Conservation (phyloP, 768 basidiomycete genomes). For the Psilocybe sp. region DNA sequence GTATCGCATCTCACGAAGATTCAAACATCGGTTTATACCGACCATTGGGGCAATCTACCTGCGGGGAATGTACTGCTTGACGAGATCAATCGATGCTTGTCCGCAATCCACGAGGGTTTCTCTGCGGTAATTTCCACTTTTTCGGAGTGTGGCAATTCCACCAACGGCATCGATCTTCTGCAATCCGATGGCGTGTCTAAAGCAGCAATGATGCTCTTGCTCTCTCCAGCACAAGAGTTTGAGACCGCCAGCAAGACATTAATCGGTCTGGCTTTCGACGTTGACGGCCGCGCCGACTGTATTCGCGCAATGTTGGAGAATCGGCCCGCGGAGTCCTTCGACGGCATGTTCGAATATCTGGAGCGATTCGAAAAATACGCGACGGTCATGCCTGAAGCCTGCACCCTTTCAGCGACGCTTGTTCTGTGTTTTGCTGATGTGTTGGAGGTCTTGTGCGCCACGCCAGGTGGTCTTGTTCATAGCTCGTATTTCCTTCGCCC, state of each 20-base stretch:
- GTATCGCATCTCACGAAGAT: constrained; percentile 69
- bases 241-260: constrained; percentile 75
- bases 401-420: constrained; percentile 82
- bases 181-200: constrained; percentile 52
- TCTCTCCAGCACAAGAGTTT: constrained; percentile 79
- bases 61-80: constrained; percentile 36
- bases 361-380: constrained; percentile 63
- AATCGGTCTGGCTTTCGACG: constrained; percentile 84
- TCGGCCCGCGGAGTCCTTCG: constrained; percentile 60
- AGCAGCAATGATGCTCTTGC: constrained; percentile 62
- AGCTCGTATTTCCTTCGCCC: constrained; percentile 47
- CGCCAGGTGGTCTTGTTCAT: constrained; percentile 68
- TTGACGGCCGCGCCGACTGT: constrained; percentile 86
- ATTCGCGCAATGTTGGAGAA: constrained; percentile 76
- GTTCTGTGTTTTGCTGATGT: constrained; percentile 93
- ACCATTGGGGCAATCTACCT: constrained; percentile 23
- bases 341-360: constrained; percentile 71
- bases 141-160: constrained; percentile 56
- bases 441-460: constrained; percentile 81
- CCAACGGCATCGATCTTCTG: constrained; percentile 54
- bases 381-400: constrained; percentile 73
- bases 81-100: constrained; percentile 61
- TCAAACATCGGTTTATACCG: constrained; percentile 46
- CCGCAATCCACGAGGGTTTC: constrained; percentile 59
- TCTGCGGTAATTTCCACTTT: constrained; percentile 59